phyloP scores from a whole-genome alignment of 306 rosid species.

The Prunus mume region DNA sequence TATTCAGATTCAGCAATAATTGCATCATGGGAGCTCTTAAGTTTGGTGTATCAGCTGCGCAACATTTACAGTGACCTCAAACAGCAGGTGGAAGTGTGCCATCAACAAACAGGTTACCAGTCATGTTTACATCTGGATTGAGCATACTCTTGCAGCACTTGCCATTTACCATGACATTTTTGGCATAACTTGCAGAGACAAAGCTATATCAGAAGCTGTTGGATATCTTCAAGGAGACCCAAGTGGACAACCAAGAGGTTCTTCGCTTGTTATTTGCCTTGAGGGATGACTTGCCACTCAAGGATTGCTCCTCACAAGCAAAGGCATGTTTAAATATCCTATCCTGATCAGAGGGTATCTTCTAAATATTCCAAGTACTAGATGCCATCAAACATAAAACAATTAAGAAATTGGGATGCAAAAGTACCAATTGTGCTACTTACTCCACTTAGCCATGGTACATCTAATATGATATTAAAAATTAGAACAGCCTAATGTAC shows the following conservation, averaged over 20 bases:
- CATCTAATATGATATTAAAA: neutral
- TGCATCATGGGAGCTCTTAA: conserved; percentile 42
- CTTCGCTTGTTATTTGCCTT: conserved; percentile 47
- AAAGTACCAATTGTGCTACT: neutral
- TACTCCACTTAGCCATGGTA: neutral
- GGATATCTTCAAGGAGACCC: conserved; percentile 29
- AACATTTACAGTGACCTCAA: conserved; percentile 23
- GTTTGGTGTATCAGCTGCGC: conserved; percentile 28
- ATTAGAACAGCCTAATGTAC: too few species aligned
- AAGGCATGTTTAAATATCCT: conserved; percentile 28
- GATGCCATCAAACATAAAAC: neutral
- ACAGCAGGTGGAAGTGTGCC: conserved; percentile 31
- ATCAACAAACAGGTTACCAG: conserved; percentile 27
- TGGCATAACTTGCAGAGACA: conserved; percentile 40
- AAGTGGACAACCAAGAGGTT: conserved; percentile 50
- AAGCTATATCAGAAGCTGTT: conserved; percentile 40
- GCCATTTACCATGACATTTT: neutral
- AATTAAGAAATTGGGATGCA: neutral
- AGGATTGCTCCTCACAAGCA: conserved; percentile 42
- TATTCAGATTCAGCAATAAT: conserved; percentile 36
- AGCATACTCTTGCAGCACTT: neutral
- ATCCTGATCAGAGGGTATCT: conserved; percentile 1
- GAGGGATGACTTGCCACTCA: conserved; percentile 48
- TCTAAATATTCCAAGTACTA: neutral
- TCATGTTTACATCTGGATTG: neutral